Base-by-base conservation (phyloP, 2,329 filamentous ascomycete genomes). In the Cordyceps cateniannulata region DNA sequence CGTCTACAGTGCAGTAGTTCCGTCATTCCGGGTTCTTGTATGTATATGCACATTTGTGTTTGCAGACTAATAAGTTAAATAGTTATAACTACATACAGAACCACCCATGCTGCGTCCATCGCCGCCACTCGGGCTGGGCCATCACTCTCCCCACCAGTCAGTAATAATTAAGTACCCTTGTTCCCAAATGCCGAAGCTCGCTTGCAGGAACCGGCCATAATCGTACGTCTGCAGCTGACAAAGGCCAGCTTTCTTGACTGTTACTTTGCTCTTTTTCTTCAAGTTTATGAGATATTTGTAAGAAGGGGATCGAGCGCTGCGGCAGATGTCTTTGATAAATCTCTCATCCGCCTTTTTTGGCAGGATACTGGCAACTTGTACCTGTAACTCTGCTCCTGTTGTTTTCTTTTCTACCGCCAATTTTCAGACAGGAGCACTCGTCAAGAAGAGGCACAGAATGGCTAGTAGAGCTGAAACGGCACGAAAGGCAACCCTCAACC, bases 121-220 rank as follows among this genome's bases (percentile, higher is more conserved):
- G 24, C 24, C 32, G 24, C 32, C 42, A 32, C 27, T 47, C 35
- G 44, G 29, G 8, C 12, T 10, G 44, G 10, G 45, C 20, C 20
- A 49, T 40, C 44, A 10, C 20, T 22, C 32, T 35, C 32, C 18
- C 45, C 42, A 35, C 55, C 29, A 47, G 29, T 35, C 10, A 7
- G 7, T n/a, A n/a, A n/a, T n/a, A n/a, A n/a, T n/a, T n/a, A n/a
- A n/a, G n/a, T 35, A 35, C 32, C 32, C 32, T 9, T 25, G 20
- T 27, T 58, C 45, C n/a, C 18, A 58, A 49, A 50, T 58, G 55
- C 45, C 55, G 55, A 58, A 50, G 32, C 42, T 56, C 32, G 50
- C 50, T 47, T 47, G 25, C 27, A 55, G 40, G 25, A 22, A 32
- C 45, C 18, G 27, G 40, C 25, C 40, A 12, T 24, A 16, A 45